These are phyloP conservation scores for Colletotrichum paranaense DNA, from an alignment of 2,329 filamentous ascomycete species.

Conservation along the genomic window DNA sequence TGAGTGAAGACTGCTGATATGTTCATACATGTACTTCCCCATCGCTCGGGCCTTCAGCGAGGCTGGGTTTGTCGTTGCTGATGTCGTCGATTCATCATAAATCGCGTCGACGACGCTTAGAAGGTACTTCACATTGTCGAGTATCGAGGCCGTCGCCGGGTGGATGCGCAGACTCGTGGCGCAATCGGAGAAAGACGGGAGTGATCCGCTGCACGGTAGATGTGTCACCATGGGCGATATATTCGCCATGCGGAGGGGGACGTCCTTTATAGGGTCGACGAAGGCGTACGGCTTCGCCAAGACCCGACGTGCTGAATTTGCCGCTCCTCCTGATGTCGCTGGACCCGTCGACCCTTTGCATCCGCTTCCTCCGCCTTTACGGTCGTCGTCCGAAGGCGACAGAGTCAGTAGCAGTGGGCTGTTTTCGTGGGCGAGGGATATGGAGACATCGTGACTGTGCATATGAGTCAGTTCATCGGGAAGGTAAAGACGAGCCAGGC, in stretches of 20 bases:
- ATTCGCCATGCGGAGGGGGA: constrained; percentile 55
- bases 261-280: constrained; percentile 46
- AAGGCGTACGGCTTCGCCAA: constrained; percentile 53
- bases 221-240: constrained; percentile 53
- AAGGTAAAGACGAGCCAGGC: constrained; percentile 9
- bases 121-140: constrained; percentile 63
- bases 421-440: constrained; percentile 60
- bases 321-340: not conserved
- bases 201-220: constrained; percentile 49
- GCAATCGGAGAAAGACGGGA: constrained; percentile 55
- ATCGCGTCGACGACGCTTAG: constrained; percentile 50
- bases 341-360: not conserved
- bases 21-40: constrained; percentile 22
- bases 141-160: constrained; percentile 57
- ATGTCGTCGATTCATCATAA: constrained; percentile 3
- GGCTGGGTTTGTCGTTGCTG: not conserved
- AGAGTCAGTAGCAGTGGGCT: constrained; percentile 52
- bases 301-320: not conserved
- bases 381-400: not conserved
- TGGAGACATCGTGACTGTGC: constrained; percentile 57
- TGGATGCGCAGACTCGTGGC: constrained; percentile 57
- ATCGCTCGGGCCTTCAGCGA: constrained; percentile 15
- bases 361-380: not conserved
- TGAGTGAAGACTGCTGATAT: constrained; percentile 10
- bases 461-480: constrained; percentile 25